Percentiles rank a stretch among this genome's conserved stretches.
These are phyloP conservation scores for Calophaca sinica DNA, from an alignment of 306 rosid species.

Conservation along the genomic window DNA sequence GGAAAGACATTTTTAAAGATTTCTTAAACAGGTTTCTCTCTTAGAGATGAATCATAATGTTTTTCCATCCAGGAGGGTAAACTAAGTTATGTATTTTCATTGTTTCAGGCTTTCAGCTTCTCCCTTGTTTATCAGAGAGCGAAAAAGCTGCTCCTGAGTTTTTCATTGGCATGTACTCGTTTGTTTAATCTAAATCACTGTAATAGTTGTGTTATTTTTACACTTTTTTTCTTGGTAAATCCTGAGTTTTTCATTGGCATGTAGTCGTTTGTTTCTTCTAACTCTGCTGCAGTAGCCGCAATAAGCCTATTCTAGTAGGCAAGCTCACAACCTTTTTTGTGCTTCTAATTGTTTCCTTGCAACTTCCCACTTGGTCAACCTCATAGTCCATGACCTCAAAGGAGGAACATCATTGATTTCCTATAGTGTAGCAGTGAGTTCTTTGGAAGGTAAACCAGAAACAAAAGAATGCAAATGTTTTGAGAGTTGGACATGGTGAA, in stretches of 20 bases:
- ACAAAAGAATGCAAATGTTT: too few species aligned
- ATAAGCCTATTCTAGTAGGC: too few species aligned
- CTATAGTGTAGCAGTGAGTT: too few species aligned
- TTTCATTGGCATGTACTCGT: background rate
- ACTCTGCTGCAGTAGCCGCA: too few species aligned
- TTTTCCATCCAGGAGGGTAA: conserved; percentile 64
- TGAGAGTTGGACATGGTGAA: too few species aligned
- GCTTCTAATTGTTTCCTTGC: too few species aligned
- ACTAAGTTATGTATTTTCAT: conserved; percentile 33
- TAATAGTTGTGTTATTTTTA: background rate
- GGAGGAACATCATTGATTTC: too few species aligned
- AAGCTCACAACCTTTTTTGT: too few species aligned
- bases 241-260: background rate
- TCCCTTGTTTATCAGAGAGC: conserved; percentile 24
- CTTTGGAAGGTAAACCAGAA: too few species aligned
- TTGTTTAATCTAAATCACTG: background rate
- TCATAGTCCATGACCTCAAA: too few species aligned
- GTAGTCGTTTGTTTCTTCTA: background rate
- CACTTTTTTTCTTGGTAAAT: background rate
- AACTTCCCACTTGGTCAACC: too few species aligned
- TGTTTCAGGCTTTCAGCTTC: conserved; percentile 5
- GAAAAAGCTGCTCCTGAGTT: background rate
- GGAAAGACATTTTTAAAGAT: conserved; percentile 6
- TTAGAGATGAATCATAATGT: conserved; percentile 57
- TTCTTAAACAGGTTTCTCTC: conserved; percentile 55